These are phyloP conservation scores for Wickerhamiella spandovensis DNA, from an alignment of 805 yeast species.

Conservation along the genomic window DNA sequence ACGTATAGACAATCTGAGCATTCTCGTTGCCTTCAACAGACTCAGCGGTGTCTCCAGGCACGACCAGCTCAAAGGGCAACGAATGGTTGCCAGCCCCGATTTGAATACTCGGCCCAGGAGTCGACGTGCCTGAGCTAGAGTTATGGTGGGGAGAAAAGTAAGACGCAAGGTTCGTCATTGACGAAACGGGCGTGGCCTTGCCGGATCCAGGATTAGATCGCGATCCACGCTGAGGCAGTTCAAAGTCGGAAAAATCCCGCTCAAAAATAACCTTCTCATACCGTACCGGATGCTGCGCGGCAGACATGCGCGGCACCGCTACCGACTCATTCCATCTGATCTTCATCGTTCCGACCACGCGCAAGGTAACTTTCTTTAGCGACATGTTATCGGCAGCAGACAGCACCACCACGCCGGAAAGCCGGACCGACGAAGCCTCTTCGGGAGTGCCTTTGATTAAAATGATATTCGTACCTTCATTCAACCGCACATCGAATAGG, in stretches of 20 bases:
- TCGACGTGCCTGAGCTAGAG: background rate
- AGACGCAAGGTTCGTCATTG: slow-evolving; percentile 20
- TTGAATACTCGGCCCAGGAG: background rate
- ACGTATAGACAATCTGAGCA: slow-evolving; percentile 54
- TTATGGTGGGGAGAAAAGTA: slow-evolving; percentile 14
- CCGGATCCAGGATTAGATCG: slow-evolving; percentile 11
- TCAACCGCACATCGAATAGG: slow-evolving; percentile 13
- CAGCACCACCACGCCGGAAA: slow-evolving; percentile 68
- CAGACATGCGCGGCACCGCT: slow-evolving; percentile 25
- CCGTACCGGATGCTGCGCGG: slow-evolving; percentile 19
- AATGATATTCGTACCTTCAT: slow-evolving; percentile 36
- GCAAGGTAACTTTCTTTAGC: slow-evolving; percentile 49
- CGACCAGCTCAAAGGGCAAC: slow-evolving; percentile 71
- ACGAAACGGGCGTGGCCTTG: slow-evolving; percentile 17
- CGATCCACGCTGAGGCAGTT: slow-evolving; percentile 9
- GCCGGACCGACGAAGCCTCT: slow-evolving; percentile 63
- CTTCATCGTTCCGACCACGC: slow-evolving; percentile 53
- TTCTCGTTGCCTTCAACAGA: slow-evolving; percentile 83
- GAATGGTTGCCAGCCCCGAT: slow-evolving; percentile 65
- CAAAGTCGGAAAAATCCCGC: slow-evolving; percentile 36
- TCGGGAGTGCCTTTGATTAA: slow-evolving; percentile 65
- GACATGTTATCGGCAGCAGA: slow-evolving; percentile 63
- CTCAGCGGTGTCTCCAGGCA: slow-evolving; percentile 79
- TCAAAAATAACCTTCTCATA: slow-evolving; percentile 57
- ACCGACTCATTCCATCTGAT: slow-evolving; percentile 49